phyloP scores from a whole-genome alignment of 1,284 basidiomycete genomes.

The Sporisorium sorghi region DNA sequence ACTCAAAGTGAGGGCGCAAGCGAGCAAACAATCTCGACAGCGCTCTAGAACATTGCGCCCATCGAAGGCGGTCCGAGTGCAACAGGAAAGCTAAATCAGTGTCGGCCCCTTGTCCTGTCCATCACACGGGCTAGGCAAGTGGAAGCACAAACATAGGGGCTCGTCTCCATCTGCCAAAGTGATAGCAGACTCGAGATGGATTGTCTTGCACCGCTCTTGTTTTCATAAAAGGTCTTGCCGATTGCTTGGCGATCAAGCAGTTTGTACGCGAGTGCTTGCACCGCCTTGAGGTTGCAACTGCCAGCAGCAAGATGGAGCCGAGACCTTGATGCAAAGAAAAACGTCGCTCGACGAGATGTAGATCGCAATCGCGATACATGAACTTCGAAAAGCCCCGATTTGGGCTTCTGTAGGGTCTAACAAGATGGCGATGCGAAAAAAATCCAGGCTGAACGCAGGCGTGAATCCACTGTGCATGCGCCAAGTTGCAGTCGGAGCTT shows the following conservation, averaged over 20 bases:
- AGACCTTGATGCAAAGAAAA: background rate
- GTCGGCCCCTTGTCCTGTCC: background rate
- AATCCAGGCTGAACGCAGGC: background rate
- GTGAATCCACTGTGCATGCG: background rate
- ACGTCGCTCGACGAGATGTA: background rate
- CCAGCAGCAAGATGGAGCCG: background rate
- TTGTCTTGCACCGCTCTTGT: background rate
- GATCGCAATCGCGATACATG: background rate
- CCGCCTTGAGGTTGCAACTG: background rate
- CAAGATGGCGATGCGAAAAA: background rate
- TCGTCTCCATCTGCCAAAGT: background rate
- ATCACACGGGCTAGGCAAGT: background rate
- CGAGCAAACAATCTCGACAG: background rate
- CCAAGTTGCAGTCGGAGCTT: background rate
- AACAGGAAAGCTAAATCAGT: background rate
- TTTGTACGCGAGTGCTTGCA: background rate
- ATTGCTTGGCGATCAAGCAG: background rate
- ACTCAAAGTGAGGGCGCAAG: background rate
- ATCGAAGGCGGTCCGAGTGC: background rate
- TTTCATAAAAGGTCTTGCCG: background rate
- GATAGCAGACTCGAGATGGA: no score
- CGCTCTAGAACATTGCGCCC: conserved; percentile 3
- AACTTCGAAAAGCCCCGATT: background rate
- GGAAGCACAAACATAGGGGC: background rate
- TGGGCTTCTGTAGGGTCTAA: no score